A percentile compares a stretch with the other conserved stretches of the same genome.
Evolutionary conservation across 257 asterid species (phyloP).

Genomic region (Agastache rugosa): DNA sequence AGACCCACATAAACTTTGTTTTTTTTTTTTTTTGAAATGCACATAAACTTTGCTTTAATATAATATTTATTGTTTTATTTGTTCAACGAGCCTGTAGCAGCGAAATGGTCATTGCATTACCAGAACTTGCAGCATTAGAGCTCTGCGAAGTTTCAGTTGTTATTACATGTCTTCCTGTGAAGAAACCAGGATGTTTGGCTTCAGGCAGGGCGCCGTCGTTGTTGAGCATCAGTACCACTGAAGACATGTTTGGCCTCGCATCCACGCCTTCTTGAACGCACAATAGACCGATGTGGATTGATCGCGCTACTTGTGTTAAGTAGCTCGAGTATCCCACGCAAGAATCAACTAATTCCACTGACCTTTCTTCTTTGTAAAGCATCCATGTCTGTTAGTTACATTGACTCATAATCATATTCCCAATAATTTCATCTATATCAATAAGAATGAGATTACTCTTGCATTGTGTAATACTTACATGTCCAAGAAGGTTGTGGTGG

Average conservation of each 20-base stretch:
- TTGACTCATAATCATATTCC: neutral
- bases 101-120: constrained; percentile 5
- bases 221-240: constrained; percentile 40
- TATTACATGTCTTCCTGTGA: constrained; percentile 30
- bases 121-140: neutral
- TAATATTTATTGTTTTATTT: neutral
- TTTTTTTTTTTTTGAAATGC: no score
- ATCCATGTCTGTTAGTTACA: constrained; percentile 44
- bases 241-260: constrained; percentile 47
- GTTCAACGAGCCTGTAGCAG: constrained; percentile 14
- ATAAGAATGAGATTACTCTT: no score
- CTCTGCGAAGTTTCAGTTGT: neutral
- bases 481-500: constrained; percentile 45
- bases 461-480: constrained; percentile 31
- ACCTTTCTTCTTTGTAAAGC: constrained; percentile 45
- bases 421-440: no score
- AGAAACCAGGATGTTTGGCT: constrained; percentile 41
- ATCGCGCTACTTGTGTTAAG: constrained; percentile 31
- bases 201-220: constrained; percentile 37
- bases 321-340: neutral
- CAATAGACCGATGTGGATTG: constrained; percentile 43
- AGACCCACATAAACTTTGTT: no score
- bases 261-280: constrained; percentile 41
- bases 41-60: no score
- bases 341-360: constrained; percentile 38